Evolutionary conservation across 1,284 basidiomycete genomes (phyloP), one percentile per base, ranked within the genome.

Genomic region (Apiotrichum laibachii): DNA sequence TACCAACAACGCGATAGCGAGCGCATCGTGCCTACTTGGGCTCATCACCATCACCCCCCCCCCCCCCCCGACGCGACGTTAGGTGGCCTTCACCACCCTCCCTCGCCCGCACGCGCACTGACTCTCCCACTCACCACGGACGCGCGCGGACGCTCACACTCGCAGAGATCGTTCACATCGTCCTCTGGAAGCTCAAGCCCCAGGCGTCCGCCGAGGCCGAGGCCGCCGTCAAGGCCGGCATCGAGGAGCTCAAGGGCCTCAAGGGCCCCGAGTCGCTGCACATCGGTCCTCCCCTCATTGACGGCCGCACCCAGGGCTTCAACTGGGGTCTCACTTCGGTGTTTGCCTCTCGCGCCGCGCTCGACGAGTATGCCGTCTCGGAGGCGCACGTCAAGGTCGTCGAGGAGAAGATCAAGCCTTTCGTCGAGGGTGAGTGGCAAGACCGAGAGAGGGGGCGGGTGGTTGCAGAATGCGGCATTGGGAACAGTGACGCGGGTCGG

Each of bases 241-340:
- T 77, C 55, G 54, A 56, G 13, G 63, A 65, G 15, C 62, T 77
- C n/a, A 70, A 72, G 60, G 61, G 50, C 35, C 71, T 76, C 15
- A 72, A 73, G 11, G 74, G 74, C 13, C 67, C 74, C 46, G 35
- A 57, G 22, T 19, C 66, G 64, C 65, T 72, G 55, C 64, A 69
- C 37, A 61, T 77, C 35, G 73, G 75, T 54, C 67, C 72, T 1
- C 75, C 77, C 18, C 56, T 73, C 48, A 67, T 78, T 33, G 71
- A 73, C 39, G 77, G 62, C 26, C 63, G 77, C 40, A 65, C 73
- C 34, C 74, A 78, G 65, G 77, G 77, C 1, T 78, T 62, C 55
- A 69, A 78, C 64, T 77, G 59, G 69, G 77, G 77, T 26, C 67
- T 79, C 26, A 77, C 77, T 68, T 76, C 76, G 5, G 63, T 76